These are phyloP conservation scores for Lojkania enalia DNA, from an alignment of 2,329 filamentous ascomycete genomes.

Conservation along the genomic window DNA sequence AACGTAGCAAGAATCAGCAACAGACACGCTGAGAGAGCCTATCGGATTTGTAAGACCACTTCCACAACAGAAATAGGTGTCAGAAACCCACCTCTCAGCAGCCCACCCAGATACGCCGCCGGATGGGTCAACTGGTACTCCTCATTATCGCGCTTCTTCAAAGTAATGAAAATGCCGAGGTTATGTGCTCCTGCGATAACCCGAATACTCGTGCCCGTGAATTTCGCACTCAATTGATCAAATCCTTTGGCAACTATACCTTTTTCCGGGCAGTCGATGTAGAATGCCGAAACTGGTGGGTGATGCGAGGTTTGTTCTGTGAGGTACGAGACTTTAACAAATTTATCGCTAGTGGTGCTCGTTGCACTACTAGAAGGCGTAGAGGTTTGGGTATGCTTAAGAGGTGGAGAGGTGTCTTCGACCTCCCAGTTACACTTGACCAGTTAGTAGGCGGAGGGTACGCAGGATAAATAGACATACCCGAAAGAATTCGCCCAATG, in stretches of 20 bases:
- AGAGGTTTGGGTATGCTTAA: conserved; percentile 49
- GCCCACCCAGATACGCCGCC: conserved; percentile 85
- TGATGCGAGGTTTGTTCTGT: conserved; percentile 99
- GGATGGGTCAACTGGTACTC: conserved; percentile 95
- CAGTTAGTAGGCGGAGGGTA: conserved; percentile 21
- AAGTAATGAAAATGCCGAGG: conserved; percentile 88
- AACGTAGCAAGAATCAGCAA: conserved; percentile 86
- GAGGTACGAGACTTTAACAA: conserved; percentile 84
- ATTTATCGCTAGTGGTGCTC: conserved; percentile 47
- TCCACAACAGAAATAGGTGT: neutral
- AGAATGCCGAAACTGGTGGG: conserved; percentile 94
- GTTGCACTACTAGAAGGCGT: conserved; percentile 39
- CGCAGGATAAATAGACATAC: conserved; percentile 55
- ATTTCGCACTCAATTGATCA: conserved; percentile 96
- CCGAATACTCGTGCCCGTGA: conserved; percentile 92
- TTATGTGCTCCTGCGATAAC: conserved; percentile 93
- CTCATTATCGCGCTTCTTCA: conserved; percentile 79
- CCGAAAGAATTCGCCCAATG: conserved; percentile 94
- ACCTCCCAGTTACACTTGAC: conserved; percentile 91
- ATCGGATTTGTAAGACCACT: neutral
- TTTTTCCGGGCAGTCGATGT: conserved; percentile 87
- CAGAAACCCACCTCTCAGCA: conserved; percentile 65
- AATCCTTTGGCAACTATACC: conserved; percentile 87
- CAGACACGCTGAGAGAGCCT: conserved; percentile 82
- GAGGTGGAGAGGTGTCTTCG: conserved; percentile 72